These are phyloP conservation scores for Alternaria conjuncta DNA, from an alignment of 2,329 filamentous ascomycete genomes.

Conservation along the genomic window DNA sequence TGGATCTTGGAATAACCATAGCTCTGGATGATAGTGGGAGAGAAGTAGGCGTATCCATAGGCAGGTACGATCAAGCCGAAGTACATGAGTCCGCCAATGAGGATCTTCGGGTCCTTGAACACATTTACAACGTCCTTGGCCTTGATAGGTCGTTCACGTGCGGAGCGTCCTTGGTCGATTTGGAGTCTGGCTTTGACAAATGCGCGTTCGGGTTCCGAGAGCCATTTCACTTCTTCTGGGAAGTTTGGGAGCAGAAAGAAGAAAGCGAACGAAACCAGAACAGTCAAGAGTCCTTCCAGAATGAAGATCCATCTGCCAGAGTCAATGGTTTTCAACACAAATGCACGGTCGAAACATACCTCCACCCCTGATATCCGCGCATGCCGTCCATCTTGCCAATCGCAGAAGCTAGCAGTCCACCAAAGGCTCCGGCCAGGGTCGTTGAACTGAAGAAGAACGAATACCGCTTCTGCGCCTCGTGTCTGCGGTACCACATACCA, in stretches of 20 bases:
- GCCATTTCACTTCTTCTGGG: slow-evolving; percentile 58
- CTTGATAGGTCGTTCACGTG: slow-evolving; percentile 53
- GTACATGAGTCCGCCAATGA: slow-evolving; percentile 60
- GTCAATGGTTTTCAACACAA: neutral
- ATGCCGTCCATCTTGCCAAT: slow-evolving; percentile 87
- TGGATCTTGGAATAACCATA: slow-evolving; percentile 61
- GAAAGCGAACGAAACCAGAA: slow-evolving; percentile 53
- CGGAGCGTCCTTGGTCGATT: slow-evolving; percentile 56
- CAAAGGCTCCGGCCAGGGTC: slow-evolving; percentile 81
- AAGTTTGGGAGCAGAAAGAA: slow-evolving; percentile 59
- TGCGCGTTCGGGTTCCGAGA: slow-evolving; percentile 53
- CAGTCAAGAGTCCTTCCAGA: slow-evolving; percentile 61
- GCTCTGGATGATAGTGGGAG: slow-evolving; percentile 55
- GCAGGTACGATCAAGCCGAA: slow-evolving; percentile 53
- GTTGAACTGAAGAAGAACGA: slow-evolving; percentile 92
- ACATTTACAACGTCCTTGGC: slow-evolving; percentile 52
- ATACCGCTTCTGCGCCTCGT: slow-evolving; percentile 89
- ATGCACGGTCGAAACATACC: slow-evolving; percentile 35
- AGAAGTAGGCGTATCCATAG: slow-evolving; percentile 57
- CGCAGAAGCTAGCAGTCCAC: slow-evolving; percentile 81
- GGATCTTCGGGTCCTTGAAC: slow-evolving; percentile 58
- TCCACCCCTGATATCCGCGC: slow-evolving; percentile 73
- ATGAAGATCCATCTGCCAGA: slow-evolving; percentile 74
- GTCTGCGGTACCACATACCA: slow-evolving; percentile 87
- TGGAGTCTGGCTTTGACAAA: slow-evolving; percentile 56